phyloP scores from a whole-genome alignment of 345 rosid species.

The Litchi chinensis region DNA sequence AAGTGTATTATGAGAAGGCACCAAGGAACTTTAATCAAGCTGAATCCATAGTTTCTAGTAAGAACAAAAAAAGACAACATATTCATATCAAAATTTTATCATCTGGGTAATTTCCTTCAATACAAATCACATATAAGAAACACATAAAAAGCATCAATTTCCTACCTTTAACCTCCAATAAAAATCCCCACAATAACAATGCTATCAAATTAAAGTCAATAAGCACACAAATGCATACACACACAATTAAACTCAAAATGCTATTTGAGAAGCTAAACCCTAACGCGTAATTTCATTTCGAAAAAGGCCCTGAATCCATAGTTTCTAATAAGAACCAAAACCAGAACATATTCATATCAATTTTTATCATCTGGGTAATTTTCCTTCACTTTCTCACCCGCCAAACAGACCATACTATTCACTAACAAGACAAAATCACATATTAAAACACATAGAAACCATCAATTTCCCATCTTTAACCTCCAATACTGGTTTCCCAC shows the following conservation, averaged over 20 bases:
- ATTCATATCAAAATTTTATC: no score
- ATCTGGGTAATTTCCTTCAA: no score
- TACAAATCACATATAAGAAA: no score
- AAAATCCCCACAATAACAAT: no score
- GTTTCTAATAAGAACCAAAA: background rate
- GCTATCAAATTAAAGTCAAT: no score
- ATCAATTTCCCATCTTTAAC: background rate
- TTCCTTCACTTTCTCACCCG: background rate
- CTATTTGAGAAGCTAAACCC: background rate
- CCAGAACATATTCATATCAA: background rate
- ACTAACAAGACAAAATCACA: background rate
- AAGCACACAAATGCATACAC: background rate
- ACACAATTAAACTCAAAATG: background rate
- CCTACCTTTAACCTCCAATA: no score
- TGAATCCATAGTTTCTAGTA: no score
- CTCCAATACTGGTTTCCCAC: background rate
- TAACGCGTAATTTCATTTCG: background rate
- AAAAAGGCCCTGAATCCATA: constrained; percentile 1
- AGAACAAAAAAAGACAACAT: no score
- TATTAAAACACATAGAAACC: background rate
- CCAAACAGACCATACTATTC: background rate
- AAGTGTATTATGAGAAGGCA: no score
- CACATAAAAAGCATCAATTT: no score
- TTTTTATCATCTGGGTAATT: background rate
- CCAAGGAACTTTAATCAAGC: no score